Conservation (phyloP, 179 eudicot genomes). For the Beta lomatogona region DNA sequence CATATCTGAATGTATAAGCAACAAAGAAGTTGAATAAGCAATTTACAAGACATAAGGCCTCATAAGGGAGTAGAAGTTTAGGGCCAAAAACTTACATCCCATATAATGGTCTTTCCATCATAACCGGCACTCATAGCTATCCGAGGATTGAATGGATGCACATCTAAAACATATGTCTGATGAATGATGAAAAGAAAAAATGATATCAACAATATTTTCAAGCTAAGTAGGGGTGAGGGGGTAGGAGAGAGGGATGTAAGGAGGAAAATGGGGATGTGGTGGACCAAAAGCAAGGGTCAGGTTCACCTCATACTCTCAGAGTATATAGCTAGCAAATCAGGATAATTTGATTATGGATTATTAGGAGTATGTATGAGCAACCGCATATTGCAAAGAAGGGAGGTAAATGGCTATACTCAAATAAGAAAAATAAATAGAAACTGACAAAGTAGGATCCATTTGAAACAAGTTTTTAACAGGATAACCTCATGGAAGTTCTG, state of each 20-base stretch:
- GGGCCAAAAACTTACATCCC: slow-evolving; percentile 77
- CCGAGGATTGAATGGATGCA: slow-evolving; percentile 95
- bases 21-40: slow-evolving; percentile 14
- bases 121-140: slow-evolving; percentile 99
- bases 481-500: background rate
- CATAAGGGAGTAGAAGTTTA: background rate
- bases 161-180: slow-evolving; percentile 97
- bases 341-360: background rate
- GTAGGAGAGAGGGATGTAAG: background rate
- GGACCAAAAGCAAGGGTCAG: background rate
- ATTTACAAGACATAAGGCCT: background rate
- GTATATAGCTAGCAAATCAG: background rate
- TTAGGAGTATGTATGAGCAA: background rate
- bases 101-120: slow-evolving; percentile 94
- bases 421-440: background rate
- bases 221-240: background rate
- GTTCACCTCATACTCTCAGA: background rate
- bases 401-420: background rate
- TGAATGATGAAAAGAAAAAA: slow-evolving; percentile 20
- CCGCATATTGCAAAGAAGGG: background rate
- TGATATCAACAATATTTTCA: slow-evolving; percentile 1
- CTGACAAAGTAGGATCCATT: background rate
- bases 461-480: background rate
- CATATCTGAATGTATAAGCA: slow-evolving; percentile 63
- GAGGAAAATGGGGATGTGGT: background rate